Conservation (phyloP, 2,329 filamentous ascomycete genomes). For the Cladosporium sp. region DNA sequence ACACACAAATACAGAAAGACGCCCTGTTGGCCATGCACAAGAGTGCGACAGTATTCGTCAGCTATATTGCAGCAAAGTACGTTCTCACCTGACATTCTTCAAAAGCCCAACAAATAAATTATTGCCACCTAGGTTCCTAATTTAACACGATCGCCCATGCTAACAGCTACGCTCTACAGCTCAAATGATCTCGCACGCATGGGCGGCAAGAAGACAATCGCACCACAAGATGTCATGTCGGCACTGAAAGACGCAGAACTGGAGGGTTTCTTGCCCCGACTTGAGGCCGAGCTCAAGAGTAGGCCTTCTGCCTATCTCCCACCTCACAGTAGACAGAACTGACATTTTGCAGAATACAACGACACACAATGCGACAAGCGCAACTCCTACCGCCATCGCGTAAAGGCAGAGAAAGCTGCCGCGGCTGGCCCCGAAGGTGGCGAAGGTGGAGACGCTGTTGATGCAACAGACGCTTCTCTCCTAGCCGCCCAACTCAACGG, state of each 20-base stretch:
- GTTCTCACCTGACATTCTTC: constrained; percentile 29
- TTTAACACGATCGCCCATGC: neutral
- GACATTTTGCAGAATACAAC: constrained; percentile 57
- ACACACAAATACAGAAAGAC: constrained; percentile 79
- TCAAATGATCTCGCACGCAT: constrained; percentile 66
- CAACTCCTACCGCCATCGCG: constrained; percentile 65
- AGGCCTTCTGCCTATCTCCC: constrained; percentile 8
- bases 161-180: constrained; percentile 39
- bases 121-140: neutral
- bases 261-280: constrained; percentile 60
- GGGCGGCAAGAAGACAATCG: constrained; percentile 72
- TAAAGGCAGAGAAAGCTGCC: constrained; percentile 57
- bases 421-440: constrained; percentile 22
- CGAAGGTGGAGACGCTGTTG: constrained; percentile 24
- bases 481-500: constrained; percentile 15
- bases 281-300: constrained; percentile 76
- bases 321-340: neutral
- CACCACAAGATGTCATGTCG: constrained; percentile 68
- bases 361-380: constrained; percentile 69
- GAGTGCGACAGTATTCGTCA: constrained; percentile 79
- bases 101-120: neutral
- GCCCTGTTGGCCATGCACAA: constrained; percentile 74
- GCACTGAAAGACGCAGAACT: constrained; percentile 75
- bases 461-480: constrained; percentile 25
- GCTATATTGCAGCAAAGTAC: constrained; percentile 70